These are phyloP conservation scores for Alternaria sp. DNA, from an alignment of 2,329 filamentous ascomycete genomes.

Conservation along the genomic window DNA sequence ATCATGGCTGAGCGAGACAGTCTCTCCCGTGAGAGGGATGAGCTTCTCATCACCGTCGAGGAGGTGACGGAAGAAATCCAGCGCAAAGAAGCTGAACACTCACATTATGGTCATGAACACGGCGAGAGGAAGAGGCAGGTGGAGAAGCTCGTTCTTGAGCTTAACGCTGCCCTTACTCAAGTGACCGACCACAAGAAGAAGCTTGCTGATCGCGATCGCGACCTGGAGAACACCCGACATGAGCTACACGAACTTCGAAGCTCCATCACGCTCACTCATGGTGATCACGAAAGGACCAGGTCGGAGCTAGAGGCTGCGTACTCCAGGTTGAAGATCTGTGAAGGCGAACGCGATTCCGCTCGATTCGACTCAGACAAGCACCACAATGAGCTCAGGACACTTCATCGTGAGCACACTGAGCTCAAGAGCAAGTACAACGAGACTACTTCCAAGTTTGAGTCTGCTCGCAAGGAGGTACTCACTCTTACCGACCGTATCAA, in stretches of 20 bases:
- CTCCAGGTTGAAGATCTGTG: constrained; percentile 23
- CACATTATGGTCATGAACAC: constrained; percentile 28
- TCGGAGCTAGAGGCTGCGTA: constrained; percentile 23
- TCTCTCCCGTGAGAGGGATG: constrained; percentile 26
- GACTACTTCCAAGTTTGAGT: constrained; percentile 24
- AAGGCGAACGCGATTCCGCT: constrained; percentile 28
- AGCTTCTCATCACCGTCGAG: constrained; percentile 26
- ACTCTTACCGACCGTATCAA: constrained; percentile 28
- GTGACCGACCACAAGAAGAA: constrained; percentile 34
- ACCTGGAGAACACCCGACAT: constrained; percentile 22
- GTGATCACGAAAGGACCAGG: constrained; percentile 25
- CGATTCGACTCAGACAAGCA: constrained; percentile 29
- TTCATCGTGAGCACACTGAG: constrained; percentile 31
- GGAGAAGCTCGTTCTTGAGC: constrained; percentile 30
- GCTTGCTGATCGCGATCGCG: constrained; percentile 26
- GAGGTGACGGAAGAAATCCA: constrained; percentile 32
- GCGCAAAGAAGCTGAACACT: constrained; percentile 29
- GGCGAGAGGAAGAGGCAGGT: constrained; percentile 29
- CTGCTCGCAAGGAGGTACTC: constrained; percentile 29
- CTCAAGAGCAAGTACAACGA: constrained; percentile 32
- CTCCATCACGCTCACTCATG: constrained; percentile 8
- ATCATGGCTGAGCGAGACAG: constrained; percentile 36
- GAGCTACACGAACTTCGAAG: constrained; percentile 25
- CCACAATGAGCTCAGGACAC: constrained; percentile 25
- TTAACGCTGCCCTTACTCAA: constrained; percentile 24